Evolutionary conservation across 1,284 basidiomycete genomes (phyloP), one percentile per base, ranked within the genome.

Genomic region (Ceratobasidium sp.): DNA sequence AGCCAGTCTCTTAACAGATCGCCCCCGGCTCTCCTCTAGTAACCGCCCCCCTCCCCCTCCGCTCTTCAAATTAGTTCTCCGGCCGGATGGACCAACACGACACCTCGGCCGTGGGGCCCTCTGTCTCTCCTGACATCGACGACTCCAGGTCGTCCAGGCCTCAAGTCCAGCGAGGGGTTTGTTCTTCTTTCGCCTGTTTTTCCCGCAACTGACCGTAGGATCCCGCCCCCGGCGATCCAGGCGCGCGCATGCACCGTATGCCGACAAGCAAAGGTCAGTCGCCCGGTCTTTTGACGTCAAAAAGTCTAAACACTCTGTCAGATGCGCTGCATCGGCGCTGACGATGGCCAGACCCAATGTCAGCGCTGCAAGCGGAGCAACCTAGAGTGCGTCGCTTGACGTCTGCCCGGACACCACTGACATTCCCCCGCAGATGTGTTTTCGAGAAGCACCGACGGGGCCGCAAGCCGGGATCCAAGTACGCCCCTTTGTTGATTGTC

Each of bases 241-340:
- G 67, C 67, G 56, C 67, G 91, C 63, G 91, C 91, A 28, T 92
- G 91, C 79, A 92, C 89, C 51, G 90, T 92, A 77, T 93, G 91
- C 80, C 87, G 91, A 59, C 85, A 86, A 66, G 91, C 92, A 77
- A 93, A 93, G 86, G 92, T 89, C 78, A 49, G 78, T 76, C 72
- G 73, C 73, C 73, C 75, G 73, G 73, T 62, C 70, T 62, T 67
- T 69, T 53, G 73, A 72, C 70, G 54, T 64, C 75, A 72, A 69
- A 64, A 73, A 74, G 60, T 64, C 74, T 71, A 66, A 73, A 73
- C 70, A 73, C 75, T 72, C 42, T 73, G 48, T 48, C 72, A 93
- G 92, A 93, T 93, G 91, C 92, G 92, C 80, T 93, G 91, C 77
- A 91, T 93, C 71, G 91, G 90, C 49, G 88, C 92, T 62, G 91